phyloP scores from a whole-genome alignment of 768 basidiomycete genomes.

The Agaricus subrufescens region DNA sequence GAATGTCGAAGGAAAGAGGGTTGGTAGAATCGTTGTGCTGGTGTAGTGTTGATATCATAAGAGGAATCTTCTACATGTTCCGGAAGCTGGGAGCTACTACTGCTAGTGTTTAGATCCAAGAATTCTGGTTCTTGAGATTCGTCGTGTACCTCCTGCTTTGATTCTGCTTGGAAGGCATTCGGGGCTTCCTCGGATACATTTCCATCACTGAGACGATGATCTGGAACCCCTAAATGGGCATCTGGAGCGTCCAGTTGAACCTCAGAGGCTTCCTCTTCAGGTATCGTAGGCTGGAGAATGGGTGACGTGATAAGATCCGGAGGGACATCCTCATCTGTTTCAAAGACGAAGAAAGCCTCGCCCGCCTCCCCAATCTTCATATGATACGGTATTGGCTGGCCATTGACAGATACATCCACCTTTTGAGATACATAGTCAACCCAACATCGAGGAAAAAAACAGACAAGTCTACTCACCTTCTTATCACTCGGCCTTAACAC shows the following conservation, averaged over 20 bases:
- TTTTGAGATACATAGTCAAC: constrained; percentile 21
- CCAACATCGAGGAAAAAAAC: neutral
- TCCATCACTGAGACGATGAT: constrained; percentile 12
- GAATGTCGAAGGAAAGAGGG: constrained; percentile 23
- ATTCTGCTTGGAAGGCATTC: constrained; percentile 13
- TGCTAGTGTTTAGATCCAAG: constrained; percentile 70
- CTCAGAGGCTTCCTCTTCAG: constrained; percentile 25
- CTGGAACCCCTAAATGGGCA: constrained; percentile 36
- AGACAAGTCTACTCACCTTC: constrained; percentile 45
- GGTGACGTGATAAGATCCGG: constrained; percentile 93
- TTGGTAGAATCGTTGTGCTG: constrained; percentile 24
- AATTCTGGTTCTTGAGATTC: constrained; percentile 65
- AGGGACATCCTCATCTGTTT: constrained; percentile 93
- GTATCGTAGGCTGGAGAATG: constrained; percentile 64
- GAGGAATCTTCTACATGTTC: constrained; percentile 16
- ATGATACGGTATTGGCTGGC: constrained; percentile 77
- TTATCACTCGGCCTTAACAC: constrained; percentile 92
- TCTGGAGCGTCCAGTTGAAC: constrained; percentile 19
- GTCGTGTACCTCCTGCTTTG: constrained; percentile 11
- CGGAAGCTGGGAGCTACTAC: constrained; percentile 17
- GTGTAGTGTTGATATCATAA: constrained; percentile 21
- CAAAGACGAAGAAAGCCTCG: constrained; percentile 98
- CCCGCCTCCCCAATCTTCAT: constrained; percentile 99
- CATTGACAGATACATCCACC: constrained; percentile 90
- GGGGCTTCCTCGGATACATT: constrained; percentile 1